phyloP scores from a whole-genome alignment of 2,329 filamentous ascomycete species.

The Colletotrichum sp. region DNA sequence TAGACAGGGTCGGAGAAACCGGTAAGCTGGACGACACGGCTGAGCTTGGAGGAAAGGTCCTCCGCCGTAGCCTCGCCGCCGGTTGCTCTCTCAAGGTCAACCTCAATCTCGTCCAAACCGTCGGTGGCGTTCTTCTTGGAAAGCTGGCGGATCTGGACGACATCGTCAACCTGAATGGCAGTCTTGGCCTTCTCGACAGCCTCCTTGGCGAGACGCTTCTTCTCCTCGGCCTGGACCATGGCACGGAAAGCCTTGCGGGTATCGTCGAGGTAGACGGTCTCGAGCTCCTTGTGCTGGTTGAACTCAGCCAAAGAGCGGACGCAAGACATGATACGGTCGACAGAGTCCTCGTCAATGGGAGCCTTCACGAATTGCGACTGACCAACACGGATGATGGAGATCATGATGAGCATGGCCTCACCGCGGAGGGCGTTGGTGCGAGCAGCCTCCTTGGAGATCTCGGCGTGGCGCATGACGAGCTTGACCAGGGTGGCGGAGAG shows the following conservation, averaged over 20 bases:
- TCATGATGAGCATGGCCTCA: conserved; percentile 99
- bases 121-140: conserved; percentile 88
- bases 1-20: conserved; percentile 99
- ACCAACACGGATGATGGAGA: conserved; percentile 95
- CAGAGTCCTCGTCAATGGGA: conserved; percentile 95
- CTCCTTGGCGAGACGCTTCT: conserved; percentile 95
- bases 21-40: conserved; percentile 93
- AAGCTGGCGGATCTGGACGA: conserved; percentile 90
- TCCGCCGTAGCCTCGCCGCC: conserved; percentile 85
- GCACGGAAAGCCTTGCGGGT: conserved; percentile 94
- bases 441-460: conserved; percentile 84
- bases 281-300: conserved; percentile 85
- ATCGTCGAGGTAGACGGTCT: conserved; percentile 91
- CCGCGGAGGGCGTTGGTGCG: conserved; percentile 93
- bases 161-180: conserved; percentile 94
- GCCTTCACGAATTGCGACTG: conserved; percentile 99
- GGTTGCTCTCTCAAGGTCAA: conserved; percentile 92
- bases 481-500: conserved; percentile 97
- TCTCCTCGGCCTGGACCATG: conserved; percentile 97
- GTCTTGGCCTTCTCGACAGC: conserved; percentile 92
- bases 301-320: conserved; percentile 93
- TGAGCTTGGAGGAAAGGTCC: conserved; percentile 91
- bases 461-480: conserved; percentile 95
- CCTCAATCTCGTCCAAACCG: conserved; percentile 82
- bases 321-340: conserved; percentile 99